Evolutionary conservation across 805 yeast species (phyloP), one percentile per base, ranked within the genome.

Genomic region (Yamadazyma sp.): DNA sequence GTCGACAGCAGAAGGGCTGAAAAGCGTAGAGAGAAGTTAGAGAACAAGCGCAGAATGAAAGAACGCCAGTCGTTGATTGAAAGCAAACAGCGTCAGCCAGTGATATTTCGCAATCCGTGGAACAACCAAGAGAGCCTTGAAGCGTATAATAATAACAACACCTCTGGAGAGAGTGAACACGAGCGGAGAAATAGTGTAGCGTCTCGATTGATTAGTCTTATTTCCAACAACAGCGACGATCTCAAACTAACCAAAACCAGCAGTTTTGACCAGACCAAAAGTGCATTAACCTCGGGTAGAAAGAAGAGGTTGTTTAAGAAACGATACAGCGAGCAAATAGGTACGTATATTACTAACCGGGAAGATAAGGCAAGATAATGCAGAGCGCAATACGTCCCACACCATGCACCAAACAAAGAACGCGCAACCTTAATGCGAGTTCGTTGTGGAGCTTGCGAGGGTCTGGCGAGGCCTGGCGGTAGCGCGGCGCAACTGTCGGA

Each of bases 191-290:
- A 37, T 21, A 52, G 55, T 20, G 42, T 59, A 3, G 46, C 62
- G 2, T 37, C 43, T 17, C 50, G 46, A 32, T 42, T 57, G 26
- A 42, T 50, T n/a, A 49, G 47, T 20, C 42, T 57, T 10, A 47
- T 57, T 12, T 46, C 46, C 32, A 41, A 41, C 19, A 41, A 22
- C 18, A 43, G 47, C 28, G 47, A 44, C 28, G 50, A 45, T 5
- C 35, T 46, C 14, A 38, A 40, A 5, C 38, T 56, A 16, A 39
- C 42, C 23, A 46, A 50, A 27, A 51, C 61, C 5, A 39, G 35
- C 31, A 55, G 62, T 26, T 65, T 41, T 38, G 73, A 67, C 40
- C 71, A 64, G 42, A 66, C 71, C 6, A 62, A 59, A 45, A 55
- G 64, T 37, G 44, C 45, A 25, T 55, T 67, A 57, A 64, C 71